Percentiles rank a stretch among this genome's conserved stretches.
Conservation (phyloP, 192 early-diverging fungal genomes). For the Coemansia sp. region DNA sequence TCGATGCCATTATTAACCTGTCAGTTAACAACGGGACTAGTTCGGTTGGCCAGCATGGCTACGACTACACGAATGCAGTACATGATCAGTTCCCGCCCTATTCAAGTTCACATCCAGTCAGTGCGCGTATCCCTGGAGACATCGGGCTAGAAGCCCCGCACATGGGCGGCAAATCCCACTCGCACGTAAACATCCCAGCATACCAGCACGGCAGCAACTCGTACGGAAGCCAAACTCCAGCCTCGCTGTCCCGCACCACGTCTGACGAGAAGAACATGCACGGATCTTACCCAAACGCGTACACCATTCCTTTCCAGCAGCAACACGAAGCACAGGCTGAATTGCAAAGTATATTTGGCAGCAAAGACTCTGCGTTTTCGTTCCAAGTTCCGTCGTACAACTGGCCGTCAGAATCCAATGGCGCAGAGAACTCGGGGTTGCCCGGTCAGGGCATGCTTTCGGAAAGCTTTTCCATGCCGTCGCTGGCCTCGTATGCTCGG, state of each 20-base stretch:
- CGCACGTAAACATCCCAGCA: background rate
- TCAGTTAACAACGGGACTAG: conserved; percentile 19
- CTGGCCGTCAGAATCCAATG: background rate
- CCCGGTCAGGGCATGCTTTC: background rate
- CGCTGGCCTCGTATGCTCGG: background rate
- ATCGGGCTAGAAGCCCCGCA: background rate
- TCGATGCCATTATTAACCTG: conserved; percentile 41
- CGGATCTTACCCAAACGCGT: background rate
- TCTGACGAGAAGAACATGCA: background rate
- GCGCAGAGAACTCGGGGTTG: background rate
- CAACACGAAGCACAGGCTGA: background rate
- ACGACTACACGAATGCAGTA: background rate
- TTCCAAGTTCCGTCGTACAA: conserved; percentile 27
- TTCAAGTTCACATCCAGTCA: background rate
- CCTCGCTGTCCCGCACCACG: background rate
- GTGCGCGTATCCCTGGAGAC: background rate
- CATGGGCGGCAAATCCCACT: background rate
- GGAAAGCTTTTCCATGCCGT: conserved; percentile 8
- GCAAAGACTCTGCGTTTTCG: conserved; percentile 7
- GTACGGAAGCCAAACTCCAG: background rate
- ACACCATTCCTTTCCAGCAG: background rate
- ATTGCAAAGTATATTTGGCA: conserved; percentile 14
- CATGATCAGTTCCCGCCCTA: background rate
- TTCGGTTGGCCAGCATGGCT: background rate
- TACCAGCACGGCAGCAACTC: background rate